Percentiles rank a stretch among this genome's conserved stretches.
phyloP scores from a whole-genome alignment of 2,329 filamentous ascomycete species.

The Chrysoporthe puriensis region DNA sequence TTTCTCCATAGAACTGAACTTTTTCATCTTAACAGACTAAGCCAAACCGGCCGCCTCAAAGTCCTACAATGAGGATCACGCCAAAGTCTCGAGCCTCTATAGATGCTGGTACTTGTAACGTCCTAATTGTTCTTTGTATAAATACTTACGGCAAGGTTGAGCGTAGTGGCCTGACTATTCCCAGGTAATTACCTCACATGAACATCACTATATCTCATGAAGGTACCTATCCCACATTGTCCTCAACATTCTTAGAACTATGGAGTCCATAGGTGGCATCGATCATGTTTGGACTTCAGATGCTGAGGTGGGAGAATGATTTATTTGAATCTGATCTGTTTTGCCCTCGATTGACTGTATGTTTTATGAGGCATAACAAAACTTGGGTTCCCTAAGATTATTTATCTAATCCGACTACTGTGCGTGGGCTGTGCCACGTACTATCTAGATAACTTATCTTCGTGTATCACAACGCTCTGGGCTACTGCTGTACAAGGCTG shows the following conservation, averaged over 20 bases:
- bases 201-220: not conserved
- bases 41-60: not conserved
- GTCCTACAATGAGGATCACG: not conserved
- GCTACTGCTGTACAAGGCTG: not conserved
- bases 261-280: not conserved
- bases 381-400: no score
- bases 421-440: not conserved
- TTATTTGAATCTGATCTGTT: not conserved
- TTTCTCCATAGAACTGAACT: not conserved
- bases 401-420: not conserved
- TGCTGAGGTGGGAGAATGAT: not conserved
- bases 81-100: no score
- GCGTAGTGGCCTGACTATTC: not conserved
- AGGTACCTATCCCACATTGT: not conserved
- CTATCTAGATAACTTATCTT: not conserved
- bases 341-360: not conserved
- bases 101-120: not conserved
- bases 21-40: not conserved
- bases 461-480: not conserved
- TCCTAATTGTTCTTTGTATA: not conserved
- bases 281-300: not conserved
- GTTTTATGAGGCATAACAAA: not conserved
- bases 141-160: not conserved
- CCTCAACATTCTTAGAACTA: not conserved
- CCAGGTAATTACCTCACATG: not conserved